These are phyloP conservation scores for Rutstroemia sp. DNA, from an alignment of 2,329 filamentous ascomycete species.

Conservation along the genomic window DNA sequence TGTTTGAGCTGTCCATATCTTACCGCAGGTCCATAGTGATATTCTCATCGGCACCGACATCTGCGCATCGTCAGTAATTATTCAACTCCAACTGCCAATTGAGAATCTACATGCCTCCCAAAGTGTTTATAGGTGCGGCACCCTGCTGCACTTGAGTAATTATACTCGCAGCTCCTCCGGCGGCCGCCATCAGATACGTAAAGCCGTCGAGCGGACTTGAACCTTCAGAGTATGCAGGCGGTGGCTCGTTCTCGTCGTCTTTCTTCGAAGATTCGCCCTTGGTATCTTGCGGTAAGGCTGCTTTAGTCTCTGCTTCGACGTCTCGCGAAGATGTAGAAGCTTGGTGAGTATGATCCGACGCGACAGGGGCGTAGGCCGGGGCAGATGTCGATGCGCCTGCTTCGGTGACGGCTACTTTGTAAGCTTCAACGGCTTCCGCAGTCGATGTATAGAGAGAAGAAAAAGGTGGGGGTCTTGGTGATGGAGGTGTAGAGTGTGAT, in stretches of 20 bases:
- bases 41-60: constrained; percentile 84
- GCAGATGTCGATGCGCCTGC: constrained; percentile 32
- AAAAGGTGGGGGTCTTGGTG: constrained; percentile 48
- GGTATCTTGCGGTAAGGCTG: constrained; percentile 71
- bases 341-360: constrained; percentile 29
- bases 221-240: constrained; percentile 93
- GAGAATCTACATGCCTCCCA: constrained; percentile 60
- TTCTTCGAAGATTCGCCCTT: constrained; percentile 72
- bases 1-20: constrained; percentile 21
- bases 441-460: constrained; percentile 49
- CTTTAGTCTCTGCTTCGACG: constrained; percentile 68
- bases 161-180: constrained; percentile 94
- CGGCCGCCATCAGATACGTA: constrained; percentile 94
- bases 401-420: constrained; percentile 33
- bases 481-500: constrained; percentile 38
- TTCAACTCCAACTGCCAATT: not conserved
- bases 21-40: constrained; percentile 93
- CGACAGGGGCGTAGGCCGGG: constrained; percentile 47
- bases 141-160: constrained; percentile 98
- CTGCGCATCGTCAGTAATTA: constrained; percentile 33
- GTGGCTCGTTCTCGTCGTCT: constrained; percentile 80
- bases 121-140: constrained; percentile 74
- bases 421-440: constrained; percentile 30
- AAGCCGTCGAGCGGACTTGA: constrained; percentile 88
- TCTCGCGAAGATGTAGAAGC: constrained; percentile 33